Conservation (phyloP, 495 filamentous ascomycete species). For the Penicillium coffeae region DNA sequence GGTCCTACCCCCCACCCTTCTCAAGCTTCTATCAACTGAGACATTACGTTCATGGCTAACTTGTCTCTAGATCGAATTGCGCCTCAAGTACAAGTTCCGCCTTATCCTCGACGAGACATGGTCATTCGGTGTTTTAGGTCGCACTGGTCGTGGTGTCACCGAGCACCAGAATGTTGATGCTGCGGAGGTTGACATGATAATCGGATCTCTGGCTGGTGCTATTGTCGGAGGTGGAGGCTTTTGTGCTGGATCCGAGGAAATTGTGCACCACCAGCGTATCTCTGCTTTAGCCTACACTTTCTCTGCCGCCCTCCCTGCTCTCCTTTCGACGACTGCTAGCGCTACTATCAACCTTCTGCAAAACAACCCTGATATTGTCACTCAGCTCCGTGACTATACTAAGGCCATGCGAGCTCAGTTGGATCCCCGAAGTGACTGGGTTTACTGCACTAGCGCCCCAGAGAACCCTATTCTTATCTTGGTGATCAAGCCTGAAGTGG, state of each 20-base stretch:
- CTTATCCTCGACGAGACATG: conserved; percentile 95
- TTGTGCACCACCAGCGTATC: conserved; percentile 93
- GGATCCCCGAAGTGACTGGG: conserved; percentile 91
- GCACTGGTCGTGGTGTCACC: conserved; percentile 85
- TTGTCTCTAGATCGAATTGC: conserved; percentile 69
- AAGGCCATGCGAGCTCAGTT: conserved; percentile 78
- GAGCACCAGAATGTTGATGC: conserved; percentile 96
- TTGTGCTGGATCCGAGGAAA: conserved; percentile 83
- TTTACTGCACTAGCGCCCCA: conserved; percentile 70
- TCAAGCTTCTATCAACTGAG: not conserved
- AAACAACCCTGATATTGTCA: conserved; percentile 72
- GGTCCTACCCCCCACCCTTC: conserved; percentile 16
- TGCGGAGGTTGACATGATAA: conserved; percentile 87
- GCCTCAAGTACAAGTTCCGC: conserved; percentile 93
- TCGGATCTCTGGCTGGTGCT: conserved; percentile 86
- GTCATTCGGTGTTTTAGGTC: conserved; percentile 90
- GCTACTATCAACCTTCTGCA: conserved; percentile 83
- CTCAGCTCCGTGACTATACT: conserved; percentile 74
- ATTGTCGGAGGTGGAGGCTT: conserved; percentile 93
- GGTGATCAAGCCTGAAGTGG: conserved; percentile 78
- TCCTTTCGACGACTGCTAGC: conserved; percentile 90
- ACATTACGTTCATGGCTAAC: not conserved
- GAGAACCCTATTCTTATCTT: conserved; percentile 88
- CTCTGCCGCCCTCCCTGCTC: conserved; percentile 88
- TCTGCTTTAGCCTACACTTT: conserved; percentile 87